Base-by-base conservation (phyloP, 345 rosid genomes). In the Reutealis trisperma region DNA sequence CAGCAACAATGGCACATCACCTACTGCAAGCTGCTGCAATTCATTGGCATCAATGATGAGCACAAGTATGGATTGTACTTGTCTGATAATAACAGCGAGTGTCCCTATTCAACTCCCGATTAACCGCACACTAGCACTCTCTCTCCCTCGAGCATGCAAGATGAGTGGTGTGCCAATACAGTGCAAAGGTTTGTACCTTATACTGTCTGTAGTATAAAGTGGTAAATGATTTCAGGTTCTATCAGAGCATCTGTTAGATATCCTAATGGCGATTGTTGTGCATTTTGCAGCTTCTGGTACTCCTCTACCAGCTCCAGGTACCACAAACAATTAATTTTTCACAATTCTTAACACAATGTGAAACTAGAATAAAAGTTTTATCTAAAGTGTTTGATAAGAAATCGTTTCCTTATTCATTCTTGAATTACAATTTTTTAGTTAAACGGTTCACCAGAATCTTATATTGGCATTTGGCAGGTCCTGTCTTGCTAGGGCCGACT, bases 221-320 rank as follows among this genome's bases (percentile, higher is more conserved):
- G 30, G 10, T 5, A 4, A 37, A 32, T 16, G 34, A 24, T 67
- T 34, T 21, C 27, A 22, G 15, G 34, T 32, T 51, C 49, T 32
- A 24, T 65, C 24, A 32, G 41, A 37, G 4, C 5, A 21, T 41
- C 3, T 41, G 2, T 32, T n/a, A 13, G 8, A 42, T 15, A 25
- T 16, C 13, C 44, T 84, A 24, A 30, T 6, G 22, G 3, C 24
- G 51, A 22, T 63, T 77, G 18, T 27, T 0, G 67, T 75, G 41
- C 49, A 8, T 76, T 74, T 82, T 82, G 83, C 88, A 91, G 98
- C 93, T 61, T 73, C 98, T 49, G 97, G 94, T 30, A 42, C 89
- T 47, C 98, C 97, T 76, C 85, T 94, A 15, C 97, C 97, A 49
- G 89, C 97, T 72, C 97, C 97, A 86, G 98, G 94, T 90, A 86